Percentiles rank a stretch among this genome's conserved stretches.
Conservation (phyloP, 805 yeast species). For the Pachysolen tannophilus region DNA sequence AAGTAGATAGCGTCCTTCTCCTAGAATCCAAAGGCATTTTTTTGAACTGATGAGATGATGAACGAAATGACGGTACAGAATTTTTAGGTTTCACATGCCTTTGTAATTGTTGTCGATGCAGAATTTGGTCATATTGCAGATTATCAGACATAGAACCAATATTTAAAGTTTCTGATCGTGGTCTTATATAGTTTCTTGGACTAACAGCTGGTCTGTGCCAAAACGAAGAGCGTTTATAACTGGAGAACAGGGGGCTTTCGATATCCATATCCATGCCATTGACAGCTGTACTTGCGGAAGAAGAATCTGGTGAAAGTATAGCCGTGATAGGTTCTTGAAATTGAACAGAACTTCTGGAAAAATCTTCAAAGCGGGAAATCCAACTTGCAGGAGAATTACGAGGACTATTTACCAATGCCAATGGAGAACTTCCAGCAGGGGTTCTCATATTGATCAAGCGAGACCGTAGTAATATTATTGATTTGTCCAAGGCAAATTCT, state of each 20-base stretch:
- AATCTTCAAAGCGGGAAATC: not conserved
- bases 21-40: not conserved
- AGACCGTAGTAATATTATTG: conserved; percentile 62
- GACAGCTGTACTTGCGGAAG: no score
- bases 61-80: conserved; percentile 5
- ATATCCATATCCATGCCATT: no score
- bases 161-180: conserved; percentile 5
- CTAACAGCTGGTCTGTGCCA: not conserved
- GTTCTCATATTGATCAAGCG: conserved; percentile 34
- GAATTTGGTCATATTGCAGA: not conserved
- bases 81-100: conserved; percentile 1
- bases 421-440: not conserved
- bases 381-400: conserved; percentile 1
- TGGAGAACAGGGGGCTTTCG: not conserved
- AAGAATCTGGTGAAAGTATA: no score
- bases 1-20: conserved; percentile 2
- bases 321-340: not conserved
- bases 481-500: conserved; percentile 78
- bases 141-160: not conserved
- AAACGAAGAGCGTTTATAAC: not conserved
- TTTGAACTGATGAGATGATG: not conserved
- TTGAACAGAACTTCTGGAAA: not conserved
- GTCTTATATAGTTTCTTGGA: conserved; percentile 4
- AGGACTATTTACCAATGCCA: conserved; percentile 2
- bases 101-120: not conserved